Evolutionary conservation across 2,329 filamentous ascomycete species (phyloP), one percentile per base, ranked within the genome.

Genomic region (Botrytis paeoniae): DNA sequence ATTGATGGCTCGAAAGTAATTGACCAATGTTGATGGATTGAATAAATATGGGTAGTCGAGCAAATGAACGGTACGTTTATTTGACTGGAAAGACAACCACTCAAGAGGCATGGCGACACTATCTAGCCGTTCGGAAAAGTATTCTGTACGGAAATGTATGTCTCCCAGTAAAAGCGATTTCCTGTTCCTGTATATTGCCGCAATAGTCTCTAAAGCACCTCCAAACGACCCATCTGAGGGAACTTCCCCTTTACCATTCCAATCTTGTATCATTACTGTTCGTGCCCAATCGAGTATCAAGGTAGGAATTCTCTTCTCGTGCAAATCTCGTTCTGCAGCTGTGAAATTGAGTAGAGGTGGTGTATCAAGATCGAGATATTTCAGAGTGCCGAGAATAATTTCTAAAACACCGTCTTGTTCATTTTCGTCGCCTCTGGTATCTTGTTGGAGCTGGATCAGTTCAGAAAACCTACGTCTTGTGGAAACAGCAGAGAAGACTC

Each of bases 1-100:
- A 80, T 97, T 98, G 79, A 97, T 91, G 6, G 93, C 89, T 29
- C 95, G 91, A 81, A 98, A 98, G 80, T 94, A 97, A 0, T 89
- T 90, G 4, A 97, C 91, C 4, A 97, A 83, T 1, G 89, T 89
- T 0, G 90, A 86, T 0, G 91, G 87, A 32, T 87, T 89, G 78
- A 98, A 97, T 0, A 98, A 85, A 79, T 92, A 97, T 0, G 93
- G 89, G 75, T 92, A 93, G 73, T 94, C 91, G 5, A 98, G 84
- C 0, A 98, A 84, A 81, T 98, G 94, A 35, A 91, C 84, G 41
- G 85, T 88, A 76, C 90, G 89, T 74, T 86, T 89, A 45, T 89
- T 90, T 0, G 88, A 84, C 3, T 83, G 84, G 74, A 89, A 90
- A 6, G 87, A 85, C 70, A 91, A 81, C 92, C 90, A 97, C 66